A percentile compares a stretch with the other conserved stretches of the same genome.
Evolutionary conservation across 331 rosid species (phyloP).

Genomic region (Spiraea crenata): DNA sequence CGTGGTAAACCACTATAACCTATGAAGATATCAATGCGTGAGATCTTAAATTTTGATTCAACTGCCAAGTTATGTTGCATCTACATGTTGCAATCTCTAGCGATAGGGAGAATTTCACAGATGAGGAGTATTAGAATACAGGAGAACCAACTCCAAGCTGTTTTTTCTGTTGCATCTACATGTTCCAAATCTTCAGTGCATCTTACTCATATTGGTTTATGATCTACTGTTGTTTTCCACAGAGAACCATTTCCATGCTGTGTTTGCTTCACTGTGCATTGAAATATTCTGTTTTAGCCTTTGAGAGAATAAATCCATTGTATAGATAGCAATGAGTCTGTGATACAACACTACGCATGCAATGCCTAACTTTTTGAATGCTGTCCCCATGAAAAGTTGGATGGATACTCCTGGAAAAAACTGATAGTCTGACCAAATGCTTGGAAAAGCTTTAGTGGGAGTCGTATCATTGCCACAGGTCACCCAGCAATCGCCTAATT

Average conservation of each 20-base stretch:
- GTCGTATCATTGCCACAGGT: not conserved
- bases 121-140: no score
- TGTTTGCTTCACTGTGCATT: not conserved
- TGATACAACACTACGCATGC: conserved; percentile 1
- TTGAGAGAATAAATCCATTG: not conserved
- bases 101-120: no score
- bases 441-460: not conserved
- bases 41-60: not conserved
- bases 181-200: no score
- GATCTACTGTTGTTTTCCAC: not conserved
- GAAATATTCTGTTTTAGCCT: not conserved
- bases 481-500: not conserved
- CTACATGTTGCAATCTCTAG: not conserved
- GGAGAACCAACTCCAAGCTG: not conserved
- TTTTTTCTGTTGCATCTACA: no score
- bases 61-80: not conserved
- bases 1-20: not conserved
- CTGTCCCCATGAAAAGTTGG: not conserved
- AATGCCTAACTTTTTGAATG: not conserved
- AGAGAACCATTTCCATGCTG: not conserved
- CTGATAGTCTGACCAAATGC: not conserved
- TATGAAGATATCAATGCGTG: not conserved
- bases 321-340: no score
- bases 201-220: not conserved
- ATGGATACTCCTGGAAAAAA: not conserved